Conservation (phyloP, 768 basidiomycete species). For the Pulveroboletus ravenelii region DNA sequence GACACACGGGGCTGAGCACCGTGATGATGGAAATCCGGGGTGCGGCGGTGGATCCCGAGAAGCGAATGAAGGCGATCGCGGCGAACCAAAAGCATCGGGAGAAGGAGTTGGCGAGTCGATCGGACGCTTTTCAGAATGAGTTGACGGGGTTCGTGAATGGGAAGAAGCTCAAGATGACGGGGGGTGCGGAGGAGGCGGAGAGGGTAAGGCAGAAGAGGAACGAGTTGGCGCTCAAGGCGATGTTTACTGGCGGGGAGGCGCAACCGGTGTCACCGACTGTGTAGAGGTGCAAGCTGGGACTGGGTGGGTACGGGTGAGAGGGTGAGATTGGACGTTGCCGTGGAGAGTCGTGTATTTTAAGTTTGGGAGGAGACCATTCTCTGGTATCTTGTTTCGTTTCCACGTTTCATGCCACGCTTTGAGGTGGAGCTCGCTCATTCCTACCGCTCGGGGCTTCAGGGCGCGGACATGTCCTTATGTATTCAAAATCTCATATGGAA, state of each 20-base stretch:
- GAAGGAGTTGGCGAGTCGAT: conserved; percentile 63
- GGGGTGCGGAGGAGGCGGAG: conserved; percentile 89
- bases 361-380: not conserved
- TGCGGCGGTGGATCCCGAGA: conserved; percentile 74
- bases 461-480: too few species aligned
- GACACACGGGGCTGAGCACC: conserved; percentile 59
- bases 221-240: conserved; percentile 81
- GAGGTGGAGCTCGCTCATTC: too few species aligned
- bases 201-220: conserved; percentile 80
- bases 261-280: conserved; percentile 5
- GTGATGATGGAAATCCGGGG: conserved; percentile 91
- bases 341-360: not conserved
- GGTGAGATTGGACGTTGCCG: not conserved
- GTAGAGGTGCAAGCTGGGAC: not conserved
- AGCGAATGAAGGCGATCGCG: conserved; percentile 88
- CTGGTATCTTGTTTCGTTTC: not conserved
- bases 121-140: conserved; percentile 85
- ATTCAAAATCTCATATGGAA: too few species aligned
- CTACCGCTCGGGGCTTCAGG: too few species aligned
- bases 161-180: conserved; percentile 92
- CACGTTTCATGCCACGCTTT: not conserved
- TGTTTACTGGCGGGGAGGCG: conserved; percentile 52
- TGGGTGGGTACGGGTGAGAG: too few species aligned
- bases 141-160: conserved; percentile 79
- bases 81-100: conserved; percentile 78